Evolutionary conservation across 805 yeast genomes (phyloP).

Genomic region (Scheffersomyces spartinae): DNA sequence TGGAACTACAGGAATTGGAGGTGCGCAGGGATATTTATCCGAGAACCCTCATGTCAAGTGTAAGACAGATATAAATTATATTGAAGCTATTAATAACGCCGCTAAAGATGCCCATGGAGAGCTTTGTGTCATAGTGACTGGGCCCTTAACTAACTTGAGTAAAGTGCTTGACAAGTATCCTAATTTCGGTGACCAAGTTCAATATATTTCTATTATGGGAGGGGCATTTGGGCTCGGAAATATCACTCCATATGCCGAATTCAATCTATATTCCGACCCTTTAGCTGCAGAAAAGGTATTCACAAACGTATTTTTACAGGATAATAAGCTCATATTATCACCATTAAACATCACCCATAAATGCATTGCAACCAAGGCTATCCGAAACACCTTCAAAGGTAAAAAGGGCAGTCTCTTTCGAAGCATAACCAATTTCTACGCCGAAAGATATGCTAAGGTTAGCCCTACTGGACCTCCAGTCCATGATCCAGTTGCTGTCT

Average conservation of each 20-base stretch:
- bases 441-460: conserved; percentile 6
- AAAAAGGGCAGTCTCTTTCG: conserved; percentile 5
- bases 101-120: conserved; percentile 32
- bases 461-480: conserved; percentile 22
- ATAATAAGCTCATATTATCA: conserved; percentile 41
- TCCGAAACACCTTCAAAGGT: conserved; percentile 14
- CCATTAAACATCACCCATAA: conserved; percentile 67
- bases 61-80: conserved; percentile 13
- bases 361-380: conserved; percentile 33
- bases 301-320: conserved; percentile 30
- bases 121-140: conserved; percentile 59
- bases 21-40: conserved; percentile 51
- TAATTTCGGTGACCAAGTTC: conserved; percentile 35
- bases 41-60: conserved; percentile 30
- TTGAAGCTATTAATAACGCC: conserved; percentile 30
- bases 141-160: conserved; percentile 67
- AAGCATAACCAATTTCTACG: too few species aligned
- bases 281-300: conserved; percentile 56
- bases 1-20: conserved; percentile 70
- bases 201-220: conserved; percentile 63
- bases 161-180: conserved; percentile 45
- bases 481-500: conserved; percentile 27
- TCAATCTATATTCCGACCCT: conserved; percentile 68
- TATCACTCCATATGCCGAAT: conserved; percentile 49
- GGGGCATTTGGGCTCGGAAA: conserved; percentile 49